phyloP scores from a whole-genome alignment of 2,329 filamentous ascomycete species.

The Trichoderma koningii region DNA sequence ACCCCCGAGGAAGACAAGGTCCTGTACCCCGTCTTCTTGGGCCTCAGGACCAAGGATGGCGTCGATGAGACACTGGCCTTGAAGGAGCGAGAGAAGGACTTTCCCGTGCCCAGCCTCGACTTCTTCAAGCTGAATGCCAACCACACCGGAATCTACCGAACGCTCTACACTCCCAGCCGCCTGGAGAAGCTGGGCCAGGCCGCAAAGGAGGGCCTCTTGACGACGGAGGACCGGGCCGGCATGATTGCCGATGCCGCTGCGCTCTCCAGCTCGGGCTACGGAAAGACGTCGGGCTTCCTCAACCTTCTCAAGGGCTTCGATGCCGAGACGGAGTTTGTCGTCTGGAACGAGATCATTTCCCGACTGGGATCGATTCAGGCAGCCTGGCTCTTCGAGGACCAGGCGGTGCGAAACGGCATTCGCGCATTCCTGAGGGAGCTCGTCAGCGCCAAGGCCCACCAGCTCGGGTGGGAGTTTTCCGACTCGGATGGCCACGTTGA shows the following conservation, averaged over 20 bases:
- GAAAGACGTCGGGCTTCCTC: conserved; percentile 87
- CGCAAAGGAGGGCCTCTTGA: conserved; percentile 69
- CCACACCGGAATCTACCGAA: conserved; percentile 89
- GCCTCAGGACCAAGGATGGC: conserved; percentile 80
- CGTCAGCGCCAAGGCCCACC: conserved; percentile 76
- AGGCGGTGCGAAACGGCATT: conserved; percentile 70
- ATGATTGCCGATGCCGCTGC: conserved; percentile 94
- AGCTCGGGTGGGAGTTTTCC: conserved; percentile 85
- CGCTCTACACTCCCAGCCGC: conserved; percentile 80
- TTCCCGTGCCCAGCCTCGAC: conserved; percentile 75
- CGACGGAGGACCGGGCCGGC: conserved; percentile 87
- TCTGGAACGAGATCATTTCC: conserved; percentile 89
- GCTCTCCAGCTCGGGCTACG: conserved; percentile 84
- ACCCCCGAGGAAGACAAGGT: conserved; percentile 90
- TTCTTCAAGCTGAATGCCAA: conserved; percentile 98
- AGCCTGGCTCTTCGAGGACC: conserved; percentile 80
- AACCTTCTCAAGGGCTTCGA: conserved; percentile 83
- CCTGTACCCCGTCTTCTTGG: conserved; percentile 86
- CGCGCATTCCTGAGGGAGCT: conserved; percentile 82
- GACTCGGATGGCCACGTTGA: conserved; percentile 84
- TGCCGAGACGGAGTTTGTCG: conserved; percentile 82
- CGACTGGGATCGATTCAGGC: conserved; percentile 76
- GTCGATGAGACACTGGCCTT: conserved; percentile 61
- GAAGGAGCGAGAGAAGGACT: conserved; percentile 66
- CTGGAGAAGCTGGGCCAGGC: conserved; percentile 85